These are phyloP conservation scores for Podila horticola DNA, from an alignment of 192 early-diverging fungal genomes.

Conservation along the genomic window DNA sequence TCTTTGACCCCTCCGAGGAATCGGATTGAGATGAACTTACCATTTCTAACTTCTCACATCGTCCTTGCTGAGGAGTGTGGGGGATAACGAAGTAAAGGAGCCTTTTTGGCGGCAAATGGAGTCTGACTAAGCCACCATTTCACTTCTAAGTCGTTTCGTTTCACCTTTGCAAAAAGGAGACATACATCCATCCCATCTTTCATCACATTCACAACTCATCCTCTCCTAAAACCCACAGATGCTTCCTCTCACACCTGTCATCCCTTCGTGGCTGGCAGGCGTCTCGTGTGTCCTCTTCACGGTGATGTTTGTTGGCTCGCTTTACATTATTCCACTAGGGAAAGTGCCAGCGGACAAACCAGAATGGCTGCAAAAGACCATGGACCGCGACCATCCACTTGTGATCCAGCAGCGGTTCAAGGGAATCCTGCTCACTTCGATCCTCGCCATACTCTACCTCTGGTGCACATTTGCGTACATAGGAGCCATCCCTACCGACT, in stretches of 20 bases:
- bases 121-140: too few species aligned
- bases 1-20: too few species aligned
- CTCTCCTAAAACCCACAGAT: slow-evolving; percentile 1
- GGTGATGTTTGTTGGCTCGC: slow-evolving; percentile 62
- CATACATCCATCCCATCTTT: neutral
- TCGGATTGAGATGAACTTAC: too few species aligned
- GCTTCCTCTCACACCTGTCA: slow-evolving; percentile 13
- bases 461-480: slow-evolving; percentile 27
- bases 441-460: slow-evolving; percentile 48
- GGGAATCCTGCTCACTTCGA: slow-evolving; percentile 53
- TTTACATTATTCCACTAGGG: slow-evolving; percentile 58
- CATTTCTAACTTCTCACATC: too few species aligned
- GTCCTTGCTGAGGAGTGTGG: too few species aligned
- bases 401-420: slow-evolving; percentile 65
- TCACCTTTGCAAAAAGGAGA: too few species aligned
- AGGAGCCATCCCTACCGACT: slow-evolving; percentile 9
- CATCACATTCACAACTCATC: neutral
- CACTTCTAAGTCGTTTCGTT: too few species aligned
- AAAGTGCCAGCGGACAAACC: neutral
- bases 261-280: slow-evolving; percentile 48
- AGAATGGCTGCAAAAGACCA: slow-evolving; percentile 5
- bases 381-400: slow-evolving; percentile 60
- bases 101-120: too few species aligned
- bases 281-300: slow-evolving; percentile 59
- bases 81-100: too few species aligned